Evolutionary conservation across 1,284 basidiomycete genomes (phyloP), one percentile per base, ranked within the genome.

Genomic region (Pseudomicrostroma phylloplanum): DNA sequence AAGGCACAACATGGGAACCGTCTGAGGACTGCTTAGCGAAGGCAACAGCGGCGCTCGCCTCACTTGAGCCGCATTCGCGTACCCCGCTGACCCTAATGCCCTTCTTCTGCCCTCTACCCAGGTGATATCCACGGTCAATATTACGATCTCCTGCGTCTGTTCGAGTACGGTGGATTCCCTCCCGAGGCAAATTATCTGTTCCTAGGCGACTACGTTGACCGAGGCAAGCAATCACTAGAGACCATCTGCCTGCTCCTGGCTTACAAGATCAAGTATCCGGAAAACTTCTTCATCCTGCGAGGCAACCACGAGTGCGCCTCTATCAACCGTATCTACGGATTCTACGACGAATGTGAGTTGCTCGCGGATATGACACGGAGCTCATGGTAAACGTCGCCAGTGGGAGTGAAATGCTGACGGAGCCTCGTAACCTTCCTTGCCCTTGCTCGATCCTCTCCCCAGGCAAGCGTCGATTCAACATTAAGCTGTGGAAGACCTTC

Each of bases 251-350:
- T 99, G 55, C 84, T 99, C 41, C 84, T 98, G 42, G 97, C 93
- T 81, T 98, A 98, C 86, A 99, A 99, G 71, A 79, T 80, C 69
- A 98, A 98, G 82, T 99, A 94, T 81, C 96, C 96, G 1, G 96
- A 99, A 83, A 98, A 98, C 83, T 98, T 99, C 83, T 98, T 98
- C 84, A 83, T 99, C 39, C 83, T 99, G 55, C 86, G 96, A 72
- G 96, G 96, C 55, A 99, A 99, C 81, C 96, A 99, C 81, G 96
- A 99, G 82, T 98, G 96, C 79, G 96, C 96, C 54, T 97, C 96
- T 78, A 93, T 99, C 62, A 99, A 94, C 57, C 85, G 96, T 86
- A 94, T 98, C 30, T 99, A 99, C 79, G 94, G 94, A 48, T 99
- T 99, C 82, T 99, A 99, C 81, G 94, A 98, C 82, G 94, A 99